A percentile compares a stretch with the other conserved stretches of the same genome.
Conservation (phyloP, 106 monocot species). For the Phalaenopsis equestris region DNA sequence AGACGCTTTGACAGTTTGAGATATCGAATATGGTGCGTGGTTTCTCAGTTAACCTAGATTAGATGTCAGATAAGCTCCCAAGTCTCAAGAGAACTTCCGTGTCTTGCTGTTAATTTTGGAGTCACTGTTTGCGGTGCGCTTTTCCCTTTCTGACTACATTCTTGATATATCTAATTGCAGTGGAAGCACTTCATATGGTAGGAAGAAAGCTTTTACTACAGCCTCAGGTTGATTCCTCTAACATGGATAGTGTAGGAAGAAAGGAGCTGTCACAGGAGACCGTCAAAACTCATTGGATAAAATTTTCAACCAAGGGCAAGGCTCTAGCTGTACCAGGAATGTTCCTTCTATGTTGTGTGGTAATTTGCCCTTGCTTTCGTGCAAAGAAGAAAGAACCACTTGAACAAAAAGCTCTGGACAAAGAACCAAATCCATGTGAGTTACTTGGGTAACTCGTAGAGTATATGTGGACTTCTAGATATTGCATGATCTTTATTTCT, state of each 20-base stretch:
- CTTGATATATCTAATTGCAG: slow-evolving; percentile 9
- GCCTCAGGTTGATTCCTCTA: slow-evolving; percentile 12
- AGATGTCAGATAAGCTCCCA: neutral
- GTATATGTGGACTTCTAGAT: neutral
- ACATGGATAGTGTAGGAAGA: slow-evolving; percentile 5
- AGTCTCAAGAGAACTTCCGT: neutral
- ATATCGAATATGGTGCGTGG: neutral
- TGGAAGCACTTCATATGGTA: neutral
- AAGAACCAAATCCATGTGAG: slow-evolving; percentile 25
- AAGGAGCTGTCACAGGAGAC: slow-evolving; percentile 6
- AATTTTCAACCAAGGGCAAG: slow-evolving; percentile 3
- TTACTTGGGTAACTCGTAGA: neutral
- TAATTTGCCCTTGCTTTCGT: slow-evolving; percentile 44
- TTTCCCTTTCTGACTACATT: neutral
- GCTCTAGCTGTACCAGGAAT: slow-evolving; percentile 35
- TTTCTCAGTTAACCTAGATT: neutral
- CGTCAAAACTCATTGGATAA: slow-evolving; percentile 3
- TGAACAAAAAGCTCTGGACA: slow-evolving; percentile 12
- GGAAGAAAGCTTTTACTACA: slow-evolving; percentile 28
- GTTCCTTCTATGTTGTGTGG: slow-evolving; percentile 24
- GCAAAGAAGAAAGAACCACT: slow-evolving; percentile 19
- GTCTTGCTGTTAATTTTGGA: neutral
- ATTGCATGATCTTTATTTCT: neutral
- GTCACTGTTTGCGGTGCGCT: neutral
- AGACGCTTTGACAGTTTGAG: neutral